Percentiles rank a stretch among this genome's conserved stretches.
phyloP scores from a whole-genome alignment of 441 rosid genomes.

The Jatropha podagrica region DNA sequence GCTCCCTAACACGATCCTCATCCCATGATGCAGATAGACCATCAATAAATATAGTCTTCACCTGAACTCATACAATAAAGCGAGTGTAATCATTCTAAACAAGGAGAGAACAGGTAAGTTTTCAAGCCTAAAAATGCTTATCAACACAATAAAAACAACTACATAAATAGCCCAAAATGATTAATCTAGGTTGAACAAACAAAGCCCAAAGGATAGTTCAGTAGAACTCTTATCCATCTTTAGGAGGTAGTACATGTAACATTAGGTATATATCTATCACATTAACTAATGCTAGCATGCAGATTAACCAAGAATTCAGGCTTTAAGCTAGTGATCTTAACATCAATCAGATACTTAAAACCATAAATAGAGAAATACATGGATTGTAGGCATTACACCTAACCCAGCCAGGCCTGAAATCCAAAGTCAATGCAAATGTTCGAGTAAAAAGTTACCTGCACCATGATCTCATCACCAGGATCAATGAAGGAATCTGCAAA shows the following conservation, averaged over 20 bases:
- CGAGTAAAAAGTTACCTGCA: not conserved
- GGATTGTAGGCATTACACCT: not conserved
- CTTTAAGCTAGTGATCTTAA: not conserved
- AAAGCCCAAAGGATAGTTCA: not conserved
- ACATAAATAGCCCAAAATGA: not conserved
- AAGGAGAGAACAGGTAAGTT: not conserved
- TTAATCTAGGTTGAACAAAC: not conserved
- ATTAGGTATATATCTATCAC: not conserved
- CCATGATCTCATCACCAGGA: constrained; percentile 58
- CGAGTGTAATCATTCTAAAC: constrained; percentile 16
- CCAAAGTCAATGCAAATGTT: not conserved
- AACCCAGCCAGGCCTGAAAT: constrained; percentile 14
- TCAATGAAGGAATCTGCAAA: constrained; percentile 96
- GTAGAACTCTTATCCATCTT: not conserved
- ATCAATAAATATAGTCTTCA: constrained; percentile 87
- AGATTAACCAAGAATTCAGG: not conserved
- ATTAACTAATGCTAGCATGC: not conserved
- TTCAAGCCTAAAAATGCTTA: not conserved
- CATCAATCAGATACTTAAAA: not conserved
- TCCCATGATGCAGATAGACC: constrained; percentile 92
- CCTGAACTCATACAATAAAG: constrained; percentile 45
- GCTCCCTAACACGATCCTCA: constrained; percentile 74
- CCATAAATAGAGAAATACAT: not conserved
- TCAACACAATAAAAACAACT: not conserved
- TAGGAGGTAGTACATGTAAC: not conserved